phyloP scores from a whole-genome alignment of 495 filamentous ascomycete genomes.

The Neurospora intermedia region DNA sequence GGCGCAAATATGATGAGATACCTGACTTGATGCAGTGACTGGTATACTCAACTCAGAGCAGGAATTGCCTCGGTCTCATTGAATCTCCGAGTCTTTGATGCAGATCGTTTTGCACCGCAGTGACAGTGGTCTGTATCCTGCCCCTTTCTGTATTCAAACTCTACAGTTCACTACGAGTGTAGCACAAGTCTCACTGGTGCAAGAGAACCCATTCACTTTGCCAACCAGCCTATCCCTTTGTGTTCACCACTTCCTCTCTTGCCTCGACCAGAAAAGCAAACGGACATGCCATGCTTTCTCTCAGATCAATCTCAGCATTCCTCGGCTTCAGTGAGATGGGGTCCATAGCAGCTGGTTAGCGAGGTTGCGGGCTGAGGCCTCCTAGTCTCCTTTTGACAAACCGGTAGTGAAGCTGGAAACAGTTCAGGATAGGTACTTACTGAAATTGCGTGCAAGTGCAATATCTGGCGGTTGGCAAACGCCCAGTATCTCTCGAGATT shows the following conservation, averaged over 20 bases:
- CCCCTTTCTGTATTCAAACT: neutral
- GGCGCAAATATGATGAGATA: neutral
- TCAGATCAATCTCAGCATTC: too few species aligned
- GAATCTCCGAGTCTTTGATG: neutral
- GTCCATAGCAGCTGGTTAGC: too few species aligned
- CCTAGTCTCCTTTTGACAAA: too few species aligned
- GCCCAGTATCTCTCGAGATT: neutral
- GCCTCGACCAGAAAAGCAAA: neutral
- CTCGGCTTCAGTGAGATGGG: too few species aligned
- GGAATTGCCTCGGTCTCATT: neutral
- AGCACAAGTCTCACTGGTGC: neutral
- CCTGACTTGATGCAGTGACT: neutral
- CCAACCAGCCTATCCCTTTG: neutral
- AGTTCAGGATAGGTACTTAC: neutral
- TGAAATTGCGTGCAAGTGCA: neutral
- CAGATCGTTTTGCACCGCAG: neutral
- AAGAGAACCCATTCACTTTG: neutral
- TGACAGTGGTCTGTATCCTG: neutral
- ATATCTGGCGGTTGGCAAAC: neutral
- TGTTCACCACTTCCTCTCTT: neutral
- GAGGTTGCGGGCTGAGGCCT: too few species aligned
- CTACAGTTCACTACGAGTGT: neutral
- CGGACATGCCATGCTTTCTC: neutral
- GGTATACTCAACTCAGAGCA: neutral
- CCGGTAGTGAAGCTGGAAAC: too few species aligned